Base-by-base conservation (phyloP, 805 yeast species). In the Schwanniomyces polymorphus region DNA sequence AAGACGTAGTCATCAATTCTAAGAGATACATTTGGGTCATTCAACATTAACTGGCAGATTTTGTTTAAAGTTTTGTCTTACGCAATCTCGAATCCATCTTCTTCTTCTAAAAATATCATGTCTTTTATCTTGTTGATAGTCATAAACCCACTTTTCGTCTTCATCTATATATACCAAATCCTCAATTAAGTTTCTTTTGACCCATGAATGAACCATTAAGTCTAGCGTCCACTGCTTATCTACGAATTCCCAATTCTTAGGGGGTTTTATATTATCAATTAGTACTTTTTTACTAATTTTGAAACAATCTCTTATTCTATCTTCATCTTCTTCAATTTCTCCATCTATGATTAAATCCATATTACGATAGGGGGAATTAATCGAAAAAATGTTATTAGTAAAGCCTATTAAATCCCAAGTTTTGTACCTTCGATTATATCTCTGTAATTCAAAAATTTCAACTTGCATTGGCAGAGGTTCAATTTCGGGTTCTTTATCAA, bases 111-210 rank as follows among this genome's bases (percentile, higher is more conserved):
- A 67, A 5, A 65, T 45, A 51, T 84, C 72, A 53, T 80, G 48
- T 46, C 40, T 45, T 18, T 64, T 61, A 34, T 63, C 68, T 42
- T 64, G 57, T 45, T 57, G 61, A 33, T 64, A 59, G 62, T 89
- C 96, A 61, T 89, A 89, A 16, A 88, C 92, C 96, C 96, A 89
- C 63, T 89, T 89, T 35, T 86, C 87, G 46, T 83, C 91, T 26
- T 79, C 70, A 65, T 89, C 95, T 17, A 87, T 72, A 17, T 72
- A 75, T 12, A 85, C 81, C 39, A 80, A 64, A 47, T 79, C 85
- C 26, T 56, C 48, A 11, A 85, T 65, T 43, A 78, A 67, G 44
- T 80, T 76, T 2, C 65, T 59, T 39, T 65, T 64, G 7, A 84
- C 88, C 96, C 96, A 89, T 2, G 57, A 63, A 23, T 69, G 66